phyloP scores from a whole-genome alignment of 441 rosid species.

The Omphalea diandra region DNA sequence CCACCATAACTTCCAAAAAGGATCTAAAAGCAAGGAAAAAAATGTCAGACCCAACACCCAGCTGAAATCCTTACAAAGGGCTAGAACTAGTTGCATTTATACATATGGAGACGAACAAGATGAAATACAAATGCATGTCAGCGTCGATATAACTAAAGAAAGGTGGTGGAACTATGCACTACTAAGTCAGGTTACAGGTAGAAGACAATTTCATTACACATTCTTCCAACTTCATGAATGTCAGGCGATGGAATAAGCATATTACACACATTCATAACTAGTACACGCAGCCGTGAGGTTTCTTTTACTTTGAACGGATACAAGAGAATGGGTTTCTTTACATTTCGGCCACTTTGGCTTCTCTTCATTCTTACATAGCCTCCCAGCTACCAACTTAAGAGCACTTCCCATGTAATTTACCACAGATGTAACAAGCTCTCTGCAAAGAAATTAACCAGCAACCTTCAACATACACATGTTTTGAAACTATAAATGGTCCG shows the following conservation, averaged over 20 bases:
- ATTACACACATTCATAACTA: constrained; percentile 60
- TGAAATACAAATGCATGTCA: not conserved
- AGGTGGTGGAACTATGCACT: not conserved
- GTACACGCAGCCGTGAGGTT: constrained; percentile 41
- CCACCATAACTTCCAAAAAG: not conserved
- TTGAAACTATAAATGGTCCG: not conserved
- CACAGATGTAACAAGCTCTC: constrained; percentile 50
- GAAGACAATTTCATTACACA: not conserved
- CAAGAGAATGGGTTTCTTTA: constrained; percentile 62
- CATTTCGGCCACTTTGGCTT: constrained; percentile 63
- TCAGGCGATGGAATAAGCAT: not conserved
- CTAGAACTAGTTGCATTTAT: not conserved
- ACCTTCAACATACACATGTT: not conserved
- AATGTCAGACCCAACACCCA: not conserved
- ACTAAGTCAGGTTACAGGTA: not conserved
- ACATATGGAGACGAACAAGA: not conserved
- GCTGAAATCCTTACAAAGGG: not conserved
- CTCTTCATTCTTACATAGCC: constrained; percentile 50
- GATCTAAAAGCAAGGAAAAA: not conserved
- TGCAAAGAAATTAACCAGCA: constrained; percentile 31
- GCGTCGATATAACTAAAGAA: too few relatives aligned
- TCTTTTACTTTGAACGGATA: constrained; percentile 54
- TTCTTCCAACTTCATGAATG: not conserved
- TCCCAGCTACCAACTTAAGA: constrained; percentile 51
- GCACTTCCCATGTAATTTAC: constrained; percentile 61